These are phyloP conservation scores for Claviceps citrina DNA, from an alignment of 2,329 filamentous ascomycete species.

Conservation along the genomic window DNA sequence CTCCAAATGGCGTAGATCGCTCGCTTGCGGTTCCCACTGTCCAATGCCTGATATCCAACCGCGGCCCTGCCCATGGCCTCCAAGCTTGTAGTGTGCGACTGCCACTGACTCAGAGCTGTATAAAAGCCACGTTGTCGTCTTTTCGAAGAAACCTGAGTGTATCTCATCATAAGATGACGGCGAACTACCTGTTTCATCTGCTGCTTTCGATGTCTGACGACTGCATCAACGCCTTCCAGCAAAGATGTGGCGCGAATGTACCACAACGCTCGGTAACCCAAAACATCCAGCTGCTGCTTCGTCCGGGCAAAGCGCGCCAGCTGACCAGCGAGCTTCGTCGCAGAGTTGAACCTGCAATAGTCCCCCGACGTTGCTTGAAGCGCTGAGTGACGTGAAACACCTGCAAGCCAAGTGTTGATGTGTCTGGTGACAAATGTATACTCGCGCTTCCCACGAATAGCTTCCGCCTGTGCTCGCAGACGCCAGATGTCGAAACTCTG, in stretches of 20 bases:
- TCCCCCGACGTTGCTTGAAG: not conserved
- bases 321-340: not conserved
- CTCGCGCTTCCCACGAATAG: conserved; percentile 19
- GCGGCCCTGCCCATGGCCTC: conserved; percentile 8
- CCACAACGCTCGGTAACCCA: conserved; percentile 15
- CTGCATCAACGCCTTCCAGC: conserved; percentile 14
- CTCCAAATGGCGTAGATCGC: conserved; percentile 11
- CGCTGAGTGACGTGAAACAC: not conserved
- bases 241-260: conserved; percentile 17
- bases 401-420: conserved; percentile 17
- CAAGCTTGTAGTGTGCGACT: conserved; percentile 6
- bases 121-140: conserved; percentile 20
- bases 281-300: conserved; percentile 7
- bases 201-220: conserved; percentile 13
- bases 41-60: conserved; percentile 7
- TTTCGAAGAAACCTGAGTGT: conserved; percentile 19
- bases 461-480: conserved; percentile 18
- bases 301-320: not conserved
- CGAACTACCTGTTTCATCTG: conserved; percentile 17
- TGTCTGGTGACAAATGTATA: conserved; percentile 15
- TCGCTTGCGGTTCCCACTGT: conserved; percentile 6
- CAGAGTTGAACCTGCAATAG: not conserved
- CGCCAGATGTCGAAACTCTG: conserved; percentile 18
- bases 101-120: conserved; percentile 18
- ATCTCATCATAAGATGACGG: conserved; percentile 20